A percentile compares a stretch with the other conserved stretches of the same genome.
Conservation (phyloP, 768 basidiomycete genomes). For the Phaeolepiota aurea region DNA sequence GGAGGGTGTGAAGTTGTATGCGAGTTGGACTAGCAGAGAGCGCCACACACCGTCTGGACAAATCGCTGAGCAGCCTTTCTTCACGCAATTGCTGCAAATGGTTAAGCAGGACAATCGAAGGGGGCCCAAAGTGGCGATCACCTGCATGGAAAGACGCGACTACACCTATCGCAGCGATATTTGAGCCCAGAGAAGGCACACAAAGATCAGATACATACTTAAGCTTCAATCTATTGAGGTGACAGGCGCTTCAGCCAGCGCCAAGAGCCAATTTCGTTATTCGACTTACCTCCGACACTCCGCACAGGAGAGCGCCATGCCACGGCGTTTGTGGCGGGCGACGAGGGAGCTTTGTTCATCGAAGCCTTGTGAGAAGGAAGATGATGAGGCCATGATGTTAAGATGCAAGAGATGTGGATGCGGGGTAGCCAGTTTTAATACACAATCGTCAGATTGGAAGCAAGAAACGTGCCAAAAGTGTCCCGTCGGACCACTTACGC, state of each 20-base stretch:
- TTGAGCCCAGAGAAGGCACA: constrained; percentile 6
- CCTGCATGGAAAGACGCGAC: constrained; percentile 62
- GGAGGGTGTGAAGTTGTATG: constrained; percentile 6
- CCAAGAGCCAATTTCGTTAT: too few relatives aligned
- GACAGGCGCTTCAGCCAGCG: too few relatives aligned
- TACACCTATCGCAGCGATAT: constrained; percentile 33
- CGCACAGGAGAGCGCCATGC: constrained; percentile 53
- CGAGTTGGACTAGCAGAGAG: constrained; percentile 6
- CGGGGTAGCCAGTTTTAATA: neutral
- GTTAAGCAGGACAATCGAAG: constrained; percentile 3
- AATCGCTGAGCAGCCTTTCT: constrained; percentile 52
- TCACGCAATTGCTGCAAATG: constrained; percentile 41
- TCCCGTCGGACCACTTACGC: constrained; percentile 1
- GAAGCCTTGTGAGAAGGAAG: constrained; percentile 10
- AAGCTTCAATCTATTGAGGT: constrained; percentile 63
- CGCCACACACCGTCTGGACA: constrained; percentile 49
- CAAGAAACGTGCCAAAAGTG: neutral
- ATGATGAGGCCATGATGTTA: constrained; percentile 9
- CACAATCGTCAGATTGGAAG: too few relatives aligned
- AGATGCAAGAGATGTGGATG: neutral
- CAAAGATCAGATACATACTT: constrained; percentile 34
- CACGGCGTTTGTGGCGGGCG: constrained; percentile 40
- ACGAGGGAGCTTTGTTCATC: constrained; percentile 22
- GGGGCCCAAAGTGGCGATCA: constrained; percentile 15
- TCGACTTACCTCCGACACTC: constrained; percentile 59